phyloP scores from a whole-genome alignment of 2,329 filamentous ascomycete genomes.

The Fusarium pseudoanthophilum region DNA sequence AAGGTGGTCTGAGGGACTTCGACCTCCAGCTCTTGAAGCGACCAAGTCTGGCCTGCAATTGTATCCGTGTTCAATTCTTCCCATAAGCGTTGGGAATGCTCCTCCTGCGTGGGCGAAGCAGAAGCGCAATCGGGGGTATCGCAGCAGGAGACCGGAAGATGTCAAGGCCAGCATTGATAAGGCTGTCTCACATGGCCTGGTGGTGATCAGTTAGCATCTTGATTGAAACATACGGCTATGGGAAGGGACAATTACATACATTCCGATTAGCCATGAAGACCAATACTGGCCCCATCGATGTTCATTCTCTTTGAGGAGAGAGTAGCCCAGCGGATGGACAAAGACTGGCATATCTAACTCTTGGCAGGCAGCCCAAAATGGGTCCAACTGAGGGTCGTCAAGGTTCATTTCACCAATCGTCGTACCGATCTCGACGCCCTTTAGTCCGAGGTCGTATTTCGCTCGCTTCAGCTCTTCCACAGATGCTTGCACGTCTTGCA shows the following conservation, averaged over 20 bases:
- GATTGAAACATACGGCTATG: accelerated
- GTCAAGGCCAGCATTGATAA: neutral
- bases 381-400: neutral
- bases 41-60: neutral
- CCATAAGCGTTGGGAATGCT: neutral
- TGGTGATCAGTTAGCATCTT: accelerated
- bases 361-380: neutral
- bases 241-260: neutral
- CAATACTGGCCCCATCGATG: neutral
- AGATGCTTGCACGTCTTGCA: neutral
- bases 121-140: neutral
- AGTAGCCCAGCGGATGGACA: neutral
- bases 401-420: neutral
- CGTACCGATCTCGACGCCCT: neutral
- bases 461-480: neutral
- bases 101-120: neutral
- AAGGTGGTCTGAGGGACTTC: neutral
- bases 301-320: neutral
- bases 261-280: neutral
- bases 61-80: neutral
- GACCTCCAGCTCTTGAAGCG: neutral
- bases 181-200: neutral
- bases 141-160: neutral
- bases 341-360: neutral
- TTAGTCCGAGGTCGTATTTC: neutral